Evolutionary conservation across 2,329 filamentous ascomycete genomes (phyloP), one percentile per base, ranked within the genome.

Genomic region (Fusarium graminum): DNA sequence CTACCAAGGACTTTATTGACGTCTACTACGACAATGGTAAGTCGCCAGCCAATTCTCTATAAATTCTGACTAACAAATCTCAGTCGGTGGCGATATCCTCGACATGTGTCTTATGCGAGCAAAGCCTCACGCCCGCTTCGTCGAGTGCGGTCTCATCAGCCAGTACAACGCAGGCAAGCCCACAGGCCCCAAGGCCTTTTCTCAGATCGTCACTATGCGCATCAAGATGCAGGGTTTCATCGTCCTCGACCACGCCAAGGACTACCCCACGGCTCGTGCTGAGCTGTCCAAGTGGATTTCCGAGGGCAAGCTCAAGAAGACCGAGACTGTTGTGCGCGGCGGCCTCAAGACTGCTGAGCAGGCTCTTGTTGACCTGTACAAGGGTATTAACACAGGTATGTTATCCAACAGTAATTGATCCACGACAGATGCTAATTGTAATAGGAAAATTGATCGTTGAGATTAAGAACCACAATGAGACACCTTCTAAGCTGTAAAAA

Each of bases 171-270:
- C 81, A 3, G 76, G 81, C 38, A 83, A 59, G 81, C 83, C 57
- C 77, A 83, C 67, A 26, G 89, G 89, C 1, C 86, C 86, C 50
- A 85, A 81, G 68, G 84, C 87, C 72, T 83, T 86, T 69, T 77
- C 79, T 42, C 84, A 84, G 78, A 80, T 86, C 59, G 79, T 86
- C 45, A 75, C 79, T 6, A 86, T 86, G 82, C 78, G 86, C 61
- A 84, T 88, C 74, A 83, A 79, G 58, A 86, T 92, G 81, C 83
- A 90, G 77, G 90, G 90, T 1, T 93, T 94, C 77, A 90, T 94
- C 65, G 86, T 93, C 39, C 86, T 92, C 52, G 91, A 94, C 75
- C 92, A 85, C 71, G 78, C 75, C 9, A 80, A 84, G 57, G 82
- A 90, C 73, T 92, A 85, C 74, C 74, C 82, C 1, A 74, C 79